These are phyloP conservation scores for Mycotypha africana DNA, from an alignment of 371 early-diverging fungal species.

Conservation along the genomic window DNA sequence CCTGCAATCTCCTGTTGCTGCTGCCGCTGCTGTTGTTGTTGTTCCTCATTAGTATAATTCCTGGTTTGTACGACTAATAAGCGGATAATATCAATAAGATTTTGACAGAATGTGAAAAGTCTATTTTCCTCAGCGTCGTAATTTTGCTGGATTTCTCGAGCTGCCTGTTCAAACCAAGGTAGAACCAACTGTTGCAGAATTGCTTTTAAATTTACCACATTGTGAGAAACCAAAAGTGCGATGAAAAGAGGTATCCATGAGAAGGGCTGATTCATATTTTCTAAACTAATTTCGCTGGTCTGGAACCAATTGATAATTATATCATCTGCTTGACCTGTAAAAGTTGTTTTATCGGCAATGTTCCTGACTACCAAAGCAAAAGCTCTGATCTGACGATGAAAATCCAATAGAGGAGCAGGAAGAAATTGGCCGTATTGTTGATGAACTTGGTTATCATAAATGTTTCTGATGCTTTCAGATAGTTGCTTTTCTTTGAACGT, in stretches of 20 bases:
- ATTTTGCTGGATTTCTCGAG: conserved; percentile 24
- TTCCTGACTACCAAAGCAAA: conserved; percentile 30
- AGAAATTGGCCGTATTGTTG: conserved; percentile 3
- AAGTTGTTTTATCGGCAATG: conserved; percentile 17
- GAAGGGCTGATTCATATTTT: conserved; percentile 27
- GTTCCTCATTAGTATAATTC: conserved; percentile 5
- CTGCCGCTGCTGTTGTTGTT: no score
- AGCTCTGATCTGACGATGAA: conserved; percentile 20
- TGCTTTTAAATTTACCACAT: conserved; percentile 34
- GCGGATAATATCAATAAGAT: conserved; percentile 42
- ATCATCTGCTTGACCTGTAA: conserved; percentile 40
- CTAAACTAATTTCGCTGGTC: conserved; percentile 9
- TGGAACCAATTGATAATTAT: conserved; percentile 29
- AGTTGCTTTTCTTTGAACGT: conserved; percentile 24
- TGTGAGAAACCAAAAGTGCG: conserved; percentile 38
- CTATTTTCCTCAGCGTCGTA: conserved; percentile 27
- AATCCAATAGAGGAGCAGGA: conserved; percentile 15
- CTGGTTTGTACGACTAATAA: conserved; percentile 43
- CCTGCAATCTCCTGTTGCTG: neutral
- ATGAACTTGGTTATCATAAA: conserved; percentile 1
- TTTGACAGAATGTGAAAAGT: conserved; percentile 38
- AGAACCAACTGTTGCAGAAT: conserved; percentile 38
- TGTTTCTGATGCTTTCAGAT: no score
- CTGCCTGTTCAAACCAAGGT: conserved; percentile 36
- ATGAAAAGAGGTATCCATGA: conserved; percentile 51